phyloP scores from a whole-genome alignment of 768 basidiomycete genomes.

The Suillus weaverae region DNA sequence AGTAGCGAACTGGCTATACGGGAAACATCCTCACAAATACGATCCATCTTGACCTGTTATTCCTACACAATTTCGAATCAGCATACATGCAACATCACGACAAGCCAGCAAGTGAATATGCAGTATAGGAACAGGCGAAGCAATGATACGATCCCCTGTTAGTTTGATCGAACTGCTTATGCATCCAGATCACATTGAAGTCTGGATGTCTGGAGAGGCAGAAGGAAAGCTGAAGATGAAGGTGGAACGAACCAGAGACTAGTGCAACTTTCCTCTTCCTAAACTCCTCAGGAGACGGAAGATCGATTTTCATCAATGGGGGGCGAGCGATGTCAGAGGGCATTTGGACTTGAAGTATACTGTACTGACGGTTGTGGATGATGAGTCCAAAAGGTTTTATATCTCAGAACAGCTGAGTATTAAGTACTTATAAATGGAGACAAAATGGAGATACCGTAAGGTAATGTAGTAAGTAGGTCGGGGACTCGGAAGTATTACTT shows the following conservation, averaged over 20 bases:
- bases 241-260: constrained; percentile 77
- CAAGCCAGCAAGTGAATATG: constrained; percentile 2
- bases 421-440: not conserved
- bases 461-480: not conserved
- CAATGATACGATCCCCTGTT: not conserved
- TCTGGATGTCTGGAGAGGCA: not conserved
- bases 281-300: constrained; percentile 80
- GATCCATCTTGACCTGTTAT: constrained; percentile 97
- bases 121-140: not conserved
- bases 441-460: not conserved
- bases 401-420: not conserved
- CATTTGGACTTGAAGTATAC: not conserved
- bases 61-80: constrained; percentile 45
- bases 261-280: constrained; percentile 90
- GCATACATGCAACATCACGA: not conserved
- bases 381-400: not conserved
- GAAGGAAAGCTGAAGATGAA: constrained; percentile 5
- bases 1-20: constrained; percentile 4
- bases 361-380: not conserved
- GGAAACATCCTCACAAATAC: constrained; percentile 64
- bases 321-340: constrained; percentile 3
- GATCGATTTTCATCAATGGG: constrained; percentile 49
- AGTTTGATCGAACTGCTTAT: not conserved
- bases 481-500: not conserved
- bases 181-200: not conserved